Percentiles rank a stretch among this genome's conserved stretches.
Conservation (phyloP, 2,329 filamentous ascomycete species). For the Graphilbum fragrans region DNA sequence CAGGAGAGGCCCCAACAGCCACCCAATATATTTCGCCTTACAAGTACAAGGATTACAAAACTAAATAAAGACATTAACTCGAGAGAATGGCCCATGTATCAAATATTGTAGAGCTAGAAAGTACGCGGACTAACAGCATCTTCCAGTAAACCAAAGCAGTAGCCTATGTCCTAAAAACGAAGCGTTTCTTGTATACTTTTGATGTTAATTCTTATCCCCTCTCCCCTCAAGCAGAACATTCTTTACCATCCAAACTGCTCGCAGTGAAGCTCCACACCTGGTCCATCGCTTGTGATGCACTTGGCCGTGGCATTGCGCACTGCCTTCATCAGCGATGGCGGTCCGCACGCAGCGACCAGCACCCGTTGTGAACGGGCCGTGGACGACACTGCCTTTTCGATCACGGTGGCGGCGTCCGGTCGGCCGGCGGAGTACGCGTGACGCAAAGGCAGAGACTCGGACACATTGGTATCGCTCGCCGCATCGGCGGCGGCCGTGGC, state of each 20-base stretch:
- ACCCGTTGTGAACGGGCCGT: slow-evolving; percentile 23
- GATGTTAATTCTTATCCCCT: background rate
- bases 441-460: slow-evolving; percentile 6
- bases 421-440: slow-evolving; percentile 23
- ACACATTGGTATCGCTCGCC: slow-evolving; percentile 2
- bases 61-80: too few species aligned
- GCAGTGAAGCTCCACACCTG: slow-evolving; percentile 37
- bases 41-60: too few species aligned
- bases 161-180: too few species aligned
- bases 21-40: too few species aligned
- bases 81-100: too few species aligned
- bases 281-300: slow-evolving; percentile 29
- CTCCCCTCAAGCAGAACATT: background rate
- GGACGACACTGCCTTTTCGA: slow-evolving; percentile 23
- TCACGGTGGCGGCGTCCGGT: slow-evolving; percentile 26
- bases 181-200: too few species aligned
- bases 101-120: too few species aligned
- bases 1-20: too few species aligned
- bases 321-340: slow-evolving; percentile 27
- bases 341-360: slow-evolving; percentile 35
- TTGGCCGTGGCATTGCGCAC: slow-evolving; percentile 31
- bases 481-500: slow-evolving; percentile 3
- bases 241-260: slow-evolving; percentile 34
- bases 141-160: too few species aligned
- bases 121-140: too few species aligned